Evolutionary conservation across 805 yeast species (phyloP).

Genomic region (Blastobotrys chiropterorum): DNA sequence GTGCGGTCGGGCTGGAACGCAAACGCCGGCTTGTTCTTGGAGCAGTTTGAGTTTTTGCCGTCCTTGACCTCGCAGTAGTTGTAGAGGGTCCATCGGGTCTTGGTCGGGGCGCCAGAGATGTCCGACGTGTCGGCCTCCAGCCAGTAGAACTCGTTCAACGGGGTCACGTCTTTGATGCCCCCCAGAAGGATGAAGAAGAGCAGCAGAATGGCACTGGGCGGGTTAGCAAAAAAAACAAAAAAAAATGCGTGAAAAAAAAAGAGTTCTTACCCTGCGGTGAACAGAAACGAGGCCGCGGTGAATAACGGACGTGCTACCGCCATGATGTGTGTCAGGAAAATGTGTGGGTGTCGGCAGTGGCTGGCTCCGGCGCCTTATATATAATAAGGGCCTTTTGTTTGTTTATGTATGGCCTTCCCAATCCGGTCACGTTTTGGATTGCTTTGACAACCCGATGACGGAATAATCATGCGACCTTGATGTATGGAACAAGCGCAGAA

Average conservation of each 20-base stretch:
- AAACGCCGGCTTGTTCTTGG: slow-evolving; percentile 59
- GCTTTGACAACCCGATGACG: not conserved
- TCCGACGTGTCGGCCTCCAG: slow-evolving; percentile 63
- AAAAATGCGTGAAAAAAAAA: too few relatives aligned
- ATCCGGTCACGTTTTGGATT: not conserved
- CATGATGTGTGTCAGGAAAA: slow-evolving; percentile 2
- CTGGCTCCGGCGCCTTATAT: not conserved
- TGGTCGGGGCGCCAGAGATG: slow-evolving; percentile 38
- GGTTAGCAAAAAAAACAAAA: not conserved
- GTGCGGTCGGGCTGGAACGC: slow-evolving; percentile 79
- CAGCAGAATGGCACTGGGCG: slow-evolving; percentile 40
- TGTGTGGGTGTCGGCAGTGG: not conserved
- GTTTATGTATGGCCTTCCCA: not conserved
- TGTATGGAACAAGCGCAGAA: not conserved
- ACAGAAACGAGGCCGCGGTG: slow-evolving; percentile 27
- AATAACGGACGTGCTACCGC: slow-evolving; percentile 27
- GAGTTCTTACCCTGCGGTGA: slow-evolving; percentile 34
- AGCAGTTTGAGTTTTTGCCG: slow-evolving; percentile 45
- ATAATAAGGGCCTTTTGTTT: not conserved
- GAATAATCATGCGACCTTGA: not conserved
- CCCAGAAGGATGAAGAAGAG: slow-evolving; percentile 60
- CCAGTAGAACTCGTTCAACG: slow-evolving; percentile 70
- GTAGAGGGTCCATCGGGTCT: slow-evolving; percentile 80
- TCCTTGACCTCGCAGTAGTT: slow-evolving; percentile 48
- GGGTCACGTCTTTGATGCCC: slow-evolving; percentile 50